Evolutionary conservation across 768 basidiomycete genomes (phyloP), one percentile per base, ranked within the genome.

Genomic region (Obba rivulosa): DNA sequence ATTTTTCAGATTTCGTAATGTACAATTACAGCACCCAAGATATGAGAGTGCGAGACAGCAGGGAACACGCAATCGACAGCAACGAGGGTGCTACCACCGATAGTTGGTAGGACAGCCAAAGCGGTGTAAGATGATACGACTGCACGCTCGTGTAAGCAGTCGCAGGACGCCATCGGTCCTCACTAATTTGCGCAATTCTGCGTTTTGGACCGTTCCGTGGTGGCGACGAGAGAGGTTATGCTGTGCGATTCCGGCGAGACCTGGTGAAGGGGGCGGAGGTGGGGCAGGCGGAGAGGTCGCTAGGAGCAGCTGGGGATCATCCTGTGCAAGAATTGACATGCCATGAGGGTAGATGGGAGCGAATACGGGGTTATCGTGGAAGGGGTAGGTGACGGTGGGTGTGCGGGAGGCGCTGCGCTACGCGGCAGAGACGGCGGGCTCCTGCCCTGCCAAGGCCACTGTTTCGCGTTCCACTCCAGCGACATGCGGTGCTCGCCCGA

Each of bases 301-400:
- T 47, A 78, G 73, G 23, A 87, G 68, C 58, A 87, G 87, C 59
- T 77, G 80, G 24, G 78, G 73, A 51, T 86, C 78, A 40, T 80
- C 74, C 43, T 65, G 70, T 45, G 62, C 62, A 24, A 72, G 73
- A 52, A 85, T 86, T 42, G 76, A 84, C 57, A 81, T 83, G 9
- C 79, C 80, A 85, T 79, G 17, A 78, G 80, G 16, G 76, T 76
- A 4, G 63, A 49, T 20, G 58, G 52, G 40, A 53, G 50, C 21
- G 52, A 58, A 58, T 60, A 43, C 54, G 57, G 55, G 53, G 62
- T 50, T 55, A 66, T 56, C 51, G 70, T 61, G 52, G 62, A 57
- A 21, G 62, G 57, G 31, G 48, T 50, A 17, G 59, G 55, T 52
- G 62, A 51, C 9, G 62, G 51, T 23, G 61, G 61, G 17, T 55